Evolutionary conservation across 768 basidiomycete genomes (phyloP).

Genomic region (Tubosaeta sp.): DNA sequence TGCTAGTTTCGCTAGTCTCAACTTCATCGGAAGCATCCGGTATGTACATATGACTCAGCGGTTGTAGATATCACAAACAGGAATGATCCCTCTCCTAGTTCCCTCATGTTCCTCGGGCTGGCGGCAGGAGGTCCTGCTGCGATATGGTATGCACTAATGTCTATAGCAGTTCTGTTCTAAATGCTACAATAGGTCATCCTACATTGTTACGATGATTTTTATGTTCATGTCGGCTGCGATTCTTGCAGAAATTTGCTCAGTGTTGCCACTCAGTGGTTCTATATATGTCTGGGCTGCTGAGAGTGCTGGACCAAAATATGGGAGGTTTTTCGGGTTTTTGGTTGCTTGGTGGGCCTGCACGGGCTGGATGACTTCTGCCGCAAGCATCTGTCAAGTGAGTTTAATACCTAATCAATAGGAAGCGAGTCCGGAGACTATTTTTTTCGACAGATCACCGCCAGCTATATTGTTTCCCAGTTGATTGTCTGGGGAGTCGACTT

Average conservation of each 20-base stretch:
- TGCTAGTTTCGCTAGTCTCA: constrained; percentile 83
- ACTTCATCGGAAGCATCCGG: constrained; percentile 88
- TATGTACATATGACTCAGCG: constrained; percentile 31
- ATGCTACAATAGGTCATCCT: constrained; percentile 65
- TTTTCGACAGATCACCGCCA: constrained; percentile 66
- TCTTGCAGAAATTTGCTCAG: constrained; percentile 88
- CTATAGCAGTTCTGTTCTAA: constrained; percentile 10
- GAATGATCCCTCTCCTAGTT: constrained; percentile 36
- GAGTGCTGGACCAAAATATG: constrained; percentile 84
- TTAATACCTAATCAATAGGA: background rate
- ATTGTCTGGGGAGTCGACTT: constrained; percentile 77
- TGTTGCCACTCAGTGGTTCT: constrained; percentile 80
- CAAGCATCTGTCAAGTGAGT: constrained; percentile 79
- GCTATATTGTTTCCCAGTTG: constrained; percentile 84
- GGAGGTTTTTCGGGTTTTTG: constrained; percentile 81
- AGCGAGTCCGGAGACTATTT: too few relatives aligned
- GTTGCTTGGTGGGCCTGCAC: constrained; percentile 94
- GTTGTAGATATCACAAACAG: constrained; percentile 1
- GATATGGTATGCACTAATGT: constrained; percentile 51
- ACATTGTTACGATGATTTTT: constrained; percentile 75
- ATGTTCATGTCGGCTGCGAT: constrained; percentile 87
- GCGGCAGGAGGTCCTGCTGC: constrained; percentile 85
- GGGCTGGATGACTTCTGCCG: constrained; percentile 95
- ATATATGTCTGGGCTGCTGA: constrained; percentile 96
- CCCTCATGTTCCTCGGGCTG: constrained; percentile 75